Percentiles rank a stretch among this genome's conserved stretches.
Evolutionary conservation across 2,329 filamentous ascomycete genomes (phyloP).

Genomic region (Aureobasidium sp.): DNA sequence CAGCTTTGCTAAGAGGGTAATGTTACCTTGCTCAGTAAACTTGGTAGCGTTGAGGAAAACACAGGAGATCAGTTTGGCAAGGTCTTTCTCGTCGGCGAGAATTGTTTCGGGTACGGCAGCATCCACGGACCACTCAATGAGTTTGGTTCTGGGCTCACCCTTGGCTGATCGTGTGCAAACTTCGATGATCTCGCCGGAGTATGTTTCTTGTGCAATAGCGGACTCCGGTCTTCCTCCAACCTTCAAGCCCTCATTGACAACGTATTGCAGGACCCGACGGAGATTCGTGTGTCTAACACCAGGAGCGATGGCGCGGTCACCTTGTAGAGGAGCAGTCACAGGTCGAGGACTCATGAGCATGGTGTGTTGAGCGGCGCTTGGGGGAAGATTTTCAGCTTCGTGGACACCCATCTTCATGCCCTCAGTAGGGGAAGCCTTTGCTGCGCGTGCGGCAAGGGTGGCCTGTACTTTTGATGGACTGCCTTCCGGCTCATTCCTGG

Average conservation of each 20-base stretch:
- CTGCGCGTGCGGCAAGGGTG: constrained; percentile 19
- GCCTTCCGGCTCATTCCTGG: constrained; percentile 12
- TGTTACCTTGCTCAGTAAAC: constrained; percentile 58
- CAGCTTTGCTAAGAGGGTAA: constrained; percentile 50
- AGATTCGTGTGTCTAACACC: constrained; percentile 43
- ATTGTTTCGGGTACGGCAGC: constrained; percentile 47
- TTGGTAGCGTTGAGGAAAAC: constrained; percentile 63
- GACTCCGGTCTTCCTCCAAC: constrained; percentile 48
- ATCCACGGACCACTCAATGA: constrained; percentile 46
- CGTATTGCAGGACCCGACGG: constrained; percentile 44
- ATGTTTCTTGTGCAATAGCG: constrained; percentile 41
- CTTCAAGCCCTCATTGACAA: constrained; percentile 47
- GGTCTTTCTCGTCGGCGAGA: constrained; percentile 55
- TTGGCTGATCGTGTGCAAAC: constrained; percentile 39
- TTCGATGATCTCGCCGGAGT: constrained; percentile 44
- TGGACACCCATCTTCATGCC: constrained; percentile 24
- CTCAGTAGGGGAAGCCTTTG: constrained; percentile 21
- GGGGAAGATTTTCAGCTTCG: constrained; percentile 23
- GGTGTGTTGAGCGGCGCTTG: not conserved
- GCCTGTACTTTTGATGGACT: constrained; percentile 22
- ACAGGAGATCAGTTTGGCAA: constrained; percentile 58
- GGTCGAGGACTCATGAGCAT: constrained; percentile 1
- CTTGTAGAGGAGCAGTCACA: not conserved
- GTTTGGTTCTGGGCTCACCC: constrained; percentile 39
- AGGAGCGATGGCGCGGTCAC: constrained; percentile 36